Evolutionary conservation across 371 early-diverging fungal species (phyloP), one percentile per base, ranked within the genome.

Genomic region (Mortierella sp.): DNA sequence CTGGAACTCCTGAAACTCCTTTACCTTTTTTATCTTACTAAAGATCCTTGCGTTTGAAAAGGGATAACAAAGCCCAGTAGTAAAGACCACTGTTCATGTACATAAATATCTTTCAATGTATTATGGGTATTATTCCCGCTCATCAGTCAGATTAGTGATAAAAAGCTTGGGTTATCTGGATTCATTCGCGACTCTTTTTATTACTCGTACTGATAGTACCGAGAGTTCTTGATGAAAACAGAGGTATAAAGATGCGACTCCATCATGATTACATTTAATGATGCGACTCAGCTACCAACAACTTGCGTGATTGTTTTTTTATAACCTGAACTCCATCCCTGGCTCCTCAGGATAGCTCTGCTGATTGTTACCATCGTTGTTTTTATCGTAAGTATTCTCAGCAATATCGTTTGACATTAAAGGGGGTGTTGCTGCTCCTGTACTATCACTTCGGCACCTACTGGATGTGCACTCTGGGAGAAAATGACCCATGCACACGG

Each of bases 401-500:
- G n/a, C 47, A 47, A n/a, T 17, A n/a, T 47, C n/a, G 17, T 17
- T n/a, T 12, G 75, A 34, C 7, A 61, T 56, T 23, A 72, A 75
- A 4, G 69, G 72, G 0, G 68, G 32, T 10, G 78, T 12, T 1
- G 17, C 35, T 28, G 31, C 22, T 55, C 40, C 22, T 22, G 35
- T 70, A 54, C 62, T 51, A 7, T 69, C 68, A 7, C 35, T 42
- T 22, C 53, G 63, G 10, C 53, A 42, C 49, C 31, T 61, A 35
- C 45, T 42, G 26, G 43, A 42, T 22, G 61, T 66, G 8, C 61
- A 59, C 8, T 73, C 79, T 0, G 74, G 70, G 26, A 78, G 74
- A 22, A 73, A 79, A 45, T 79, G 79, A n/a, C 73, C 67, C 53
- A 73, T 66, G 49, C 49, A 66, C 47, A 66, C 26, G 7, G 79